Evolutionary conservation across 768 basidiomycete species (phyloP), one percentile per base, ranked within the genome.

Genomic region (Suillus americanus): DNA sequence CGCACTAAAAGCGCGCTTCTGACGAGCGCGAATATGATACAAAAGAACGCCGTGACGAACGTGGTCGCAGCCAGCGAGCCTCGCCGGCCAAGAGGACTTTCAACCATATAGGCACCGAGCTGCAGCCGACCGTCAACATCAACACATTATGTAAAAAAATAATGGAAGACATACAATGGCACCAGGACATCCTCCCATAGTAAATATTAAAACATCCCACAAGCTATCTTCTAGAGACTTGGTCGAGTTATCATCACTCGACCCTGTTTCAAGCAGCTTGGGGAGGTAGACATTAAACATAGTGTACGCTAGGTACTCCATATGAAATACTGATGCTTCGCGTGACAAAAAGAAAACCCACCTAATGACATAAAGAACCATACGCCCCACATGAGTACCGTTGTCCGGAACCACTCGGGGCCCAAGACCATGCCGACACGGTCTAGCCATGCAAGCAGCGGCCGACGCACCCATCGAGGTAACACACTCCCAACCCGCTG

Each of bases 241-340:
- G 1, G 80, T 72, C 14, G 71, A 67, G 16, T 64, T 64, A 16
- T 71, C 64, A 6, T 67, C 64, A 3, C 71, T 68, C 5, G 66
- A 64, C 2, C 66, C 65, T 33, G 84, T 83, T 77, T 97, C 95
- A 43, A 97, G 78, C 13, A 95, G 79, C 71, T 93, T 96, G 0
- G 95, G 95, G 23, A 95, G 82, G 72, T 86, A 97, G 33, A 95
- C 92, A 72, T 96, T 97, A 77, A 97, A 96, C 89, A 97, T 94
- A 2, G 92, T 95, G 70, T 88, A 94, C 0, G 87, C 91, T 92
- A 16, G 53, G 20, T n/a, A 25, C 35, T 30, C 45, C n/a, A 50
- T 54, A 62, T 45, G 37, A 57, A 8, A 9, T 14, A 18, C 37
- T 16, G 37, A 25, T 9, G 38, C 16, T 38, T 9, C 56, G 1